Percentiles rank a stretch among this genome's conserved stretches.
Conservation (phyloP, 2,329 filamentous ascomycete species). For the Botryotinia convoluta region DNA sequence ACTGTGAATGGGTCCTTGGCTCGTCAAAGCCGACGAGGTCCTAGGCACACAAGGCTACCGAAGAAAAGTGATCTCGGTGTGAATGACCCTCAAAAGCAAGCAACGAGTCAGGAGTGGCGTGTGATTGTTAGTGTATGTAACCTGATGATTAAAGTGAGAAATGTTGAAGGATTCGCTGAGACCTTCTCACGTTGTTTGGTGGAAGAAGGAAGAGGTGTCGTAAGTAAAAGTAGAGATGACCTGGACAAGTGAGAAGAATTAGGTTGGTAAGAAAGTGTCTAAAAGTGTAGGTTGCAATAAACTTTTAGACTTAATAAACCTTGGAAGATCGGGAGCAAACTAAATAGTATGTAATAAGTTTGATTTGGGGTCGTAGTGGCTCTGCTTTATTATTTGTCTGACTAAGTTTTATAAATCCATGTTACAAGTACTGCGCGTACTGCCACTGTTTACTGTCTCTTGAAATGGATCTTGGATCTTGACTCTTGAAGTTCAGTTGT, state of each 20-base stretch:
- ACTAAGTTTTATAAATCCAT: not conserved
- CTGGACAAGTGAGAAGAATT: not conserved
- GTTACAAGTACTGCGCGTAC: not conserved
- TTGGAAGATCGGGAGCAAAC: not conserved
- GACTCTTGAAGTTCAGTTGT: not conserved
- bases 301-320: not conserved
- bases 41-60: constrained; percentile 35
- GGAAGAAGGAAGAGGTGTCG: not conserved
- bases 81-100: constrained; percentile 10
- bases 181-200: not conserved
- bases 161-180: not conserved
- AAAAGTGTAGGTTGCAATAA: not conserved
- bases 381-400: not conserved
- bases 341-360: not conserved
- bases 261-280: not conserved
- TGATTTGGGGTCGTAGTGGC: not conserved
- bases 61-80: constrained; percentile 2
- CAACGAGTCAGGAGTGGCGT: constrained; percentile 10
- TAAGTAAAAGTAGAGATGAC: not conserved
- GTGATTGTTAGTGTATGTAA: not conserved
- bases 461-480: not conserved
- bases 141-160: not conserved
- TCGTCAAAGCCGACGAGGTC: constrained; percentile 32
- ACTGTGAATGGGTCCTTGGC: constrained; percentile 30
- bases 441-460: not conserved